Conservation (phyloP, 2,329 filamentous ascomycete species). For the Colletotrichum cuscutae region DNA sequence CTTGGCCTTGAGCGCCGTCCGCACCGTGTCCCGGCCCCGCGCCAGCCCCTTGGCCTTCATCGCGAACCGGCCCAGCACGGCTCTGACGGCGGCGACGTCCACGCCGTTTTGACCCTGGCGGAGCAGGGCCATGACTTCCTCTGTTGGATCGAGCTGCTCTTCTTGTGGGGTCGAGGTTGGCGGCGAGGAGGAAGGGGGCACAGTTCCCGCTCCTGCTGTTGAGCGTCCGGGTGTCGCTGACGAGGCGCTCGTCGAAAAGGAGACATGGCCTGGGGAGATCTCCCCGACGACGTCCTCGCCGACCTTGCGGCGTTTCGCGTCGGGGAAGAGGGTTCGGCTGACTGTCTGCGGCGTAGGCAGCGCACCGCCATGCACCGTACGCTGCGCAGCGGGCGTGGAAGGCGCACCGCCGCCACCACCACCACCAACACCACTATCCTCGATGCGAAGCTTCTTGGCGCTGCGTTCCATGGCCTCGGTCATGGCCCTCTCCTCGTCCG, state of each 20-base stretch:
- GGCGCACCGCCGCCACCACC: neutral
- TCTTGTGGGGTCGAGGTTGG: constrained; percentile 18
- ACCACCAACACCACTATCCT: neutral
- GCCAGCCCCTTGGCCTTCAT: constrained; percentile 69
- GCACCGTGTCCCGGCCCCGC: constrained; percentile 72
- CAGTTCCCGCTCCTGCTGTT: constrained; percentile 12
- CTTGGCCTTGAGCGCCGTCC: constrained; percentile 70
- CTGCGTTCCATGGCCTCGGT: constrained; percentile 48
- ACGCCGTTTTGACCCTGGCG: constrained; percentile 47
- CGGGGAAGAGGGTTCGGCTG: constrained; percentile 48
- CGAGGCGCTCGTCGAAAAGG: constrained; percentile 30
- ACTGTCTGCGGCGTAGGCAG: constrained; percentile 48
- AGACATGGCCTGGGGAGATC: constrained; percentile 13
- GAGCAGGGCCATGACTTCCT: constrained; percentile 62
- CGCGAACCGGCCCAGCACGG: constrained; percentile 64
- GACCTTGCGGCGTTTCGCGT: constrained; percentile 44
- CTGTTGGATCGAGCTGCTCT: constrained; percentile 49
- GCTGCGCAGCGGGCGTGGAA: constrained; percentile 41
- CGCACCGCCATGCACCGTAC: constrained; percentile 37
- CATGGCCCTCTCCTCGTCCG: constrained; percentile 53
- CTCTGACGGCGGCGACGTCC: constrained; percentile 50
- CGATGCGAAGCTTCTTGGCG: constrained; percentile 39
- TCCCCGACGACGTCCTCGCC: neutral
- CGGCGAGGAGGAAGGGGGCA: constrained; percentile 6
- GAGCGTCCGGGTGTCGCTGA: constrained; percentile 1